Evolutionary conservation across 1,284 basidiomycete species (phyloP), one percentile per base, ranked within the genome.

Genomic region (Cutaneotrichosporon sp.): DNA sequence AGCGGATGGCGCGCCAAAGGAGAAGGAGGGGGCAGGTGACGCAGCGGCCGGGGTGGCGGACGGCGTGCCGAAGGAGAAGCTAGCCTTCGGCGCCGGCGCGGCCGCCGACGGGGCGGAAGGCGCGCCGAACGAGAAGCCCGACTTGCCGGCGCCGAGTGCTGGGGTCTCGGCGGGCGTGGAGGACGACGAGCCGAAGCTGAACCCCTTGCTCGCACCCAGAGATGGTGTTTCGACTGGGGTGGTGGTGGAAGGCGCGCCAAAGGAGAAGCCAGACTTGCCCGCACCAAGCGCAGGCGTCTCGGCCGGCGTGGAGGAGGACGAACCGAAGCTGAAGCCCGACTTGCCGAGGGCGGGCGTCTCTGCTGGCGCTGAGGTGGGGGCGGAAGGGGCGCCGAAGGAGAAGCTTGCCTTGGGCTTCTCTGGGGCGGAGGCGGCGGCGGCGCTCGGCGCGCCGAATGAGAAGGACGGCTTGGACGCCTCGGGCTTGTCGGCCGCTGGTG

Each of bases 101-200:
- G 55, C 31, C 6, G 50, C n/a, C 16, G 45, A 7, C 9, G 49
- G 8, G 9, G 49, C 49, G 50, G 25, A 53, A 9, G 55, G 36
- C n/a, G 57, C 16, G 27, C 61, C 61, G 29, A 62, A 62, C 1
- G 56, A 51, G 27, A 58, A 62, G 2, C 56, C 34, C 1, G 52
- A 36, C 20, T 36, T 43, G 52, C n/a, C 54, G 33, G 47, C 27
- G 16, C 34, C 25, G 2, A 25, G 16, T 8, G n/a, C 54, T 16
- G 24, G 18, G 6, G 38, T 49, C 9, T 13, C 51, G n/a, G 51
- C n/a, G 18, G 54, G 20, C 8, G 45, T 13, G 22, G 61, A 1
- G 8, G 22, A 46, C 10, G 58, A 13, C 1, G 57, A 24, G 4
- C 58, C 53, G 24, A 60, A 60, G 16, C 53, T 56, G 54, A 61